Evolutionary conservation across 768 basidiomycete genomes (phyloP), one percentile per base, ranked within the genome.

Genomic region (Russula foetens): DNA sequence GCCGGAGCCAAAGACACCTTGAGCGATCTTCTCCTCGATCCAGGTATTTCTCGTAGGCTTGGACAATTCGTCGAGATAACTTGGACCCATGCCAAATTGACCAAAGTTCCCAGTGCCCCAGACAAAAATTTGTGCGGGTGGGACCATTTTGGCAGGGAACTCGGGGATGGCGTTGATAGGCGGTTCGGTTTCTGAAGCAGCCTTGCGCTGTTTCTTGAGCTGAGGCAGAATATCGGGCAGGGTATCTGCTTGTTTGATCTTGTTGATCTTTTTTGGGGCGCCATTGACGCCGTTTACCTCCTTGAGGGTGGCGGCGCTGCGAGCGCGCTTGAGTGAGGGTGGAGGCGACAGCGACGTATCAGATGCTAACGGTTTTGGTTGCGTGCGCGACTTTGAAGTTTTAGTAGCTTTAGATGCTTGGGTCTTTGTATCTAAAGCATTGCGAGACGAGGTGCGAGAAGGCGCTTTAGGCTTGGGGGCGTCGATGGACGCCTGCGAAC

Each of bases 51-150:
- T 81, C 68, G 81, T 86, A 9, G 94, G 94, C 64, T 85, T 86
- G 55, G 79, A 74, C 58, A 88, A 79, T 72, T 96, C 92, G 59
- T 77, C 84, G 33, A 92, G 75, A 51, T 75, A 69, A 64, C 85
- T 83, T 4, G 84, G 83, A 39, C 96, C 96, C 77, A 96, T 82
- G 33, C 95, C 97, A 68, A 97, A 88, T 72, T 98, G 95, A 31
- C 94, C 95, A 75, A 93, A 92, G 72, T 96, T 94, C 28, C 93
- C 94, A 12, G 87, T 85, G 7, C 96, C 96, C 83, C 90, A 98
- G 8, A 82, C 86, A 64, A 94, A 96, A 19, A 94, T 77, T 44
- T 86, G 79, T 15, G 83, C 79, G 35, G 85, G 78, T 21, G 92
- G 92, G 46, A 84, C 80, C 47, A 75, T 67, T 58, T 81, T 80